Base-by-base conservation (phyloP, 2,329 filamentous ascomycete genomes). In the Aspergillus caelatus region DNA sequence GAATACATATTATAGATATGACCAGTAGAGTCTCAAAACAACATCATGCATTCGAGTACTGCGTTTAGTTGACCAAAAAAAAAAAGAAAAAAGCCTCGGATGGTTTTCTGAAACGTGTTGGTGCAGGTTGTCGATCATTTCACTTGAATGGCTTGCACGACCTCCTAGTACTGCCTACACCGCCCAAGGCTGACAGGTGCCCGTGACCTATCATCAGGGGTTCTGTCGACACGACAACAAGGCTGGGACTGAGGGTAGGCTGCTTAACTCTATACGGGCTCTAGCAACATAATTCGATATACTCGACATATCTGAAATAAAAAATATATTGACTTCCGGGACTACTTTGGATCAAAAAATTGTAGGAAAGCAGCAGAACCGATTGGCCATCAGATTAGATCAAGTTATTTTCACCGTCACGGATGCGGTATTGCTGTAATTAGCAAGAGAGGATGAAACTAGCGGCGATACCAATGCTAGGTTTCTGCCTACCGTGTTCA, bases 301-400 rank as follows among this genome's bases (percentile, higher is more conserved):
- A 16, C 28, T 28, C 8, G 7, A 16, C 46, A 26, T 16, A n/a
- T 50, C 8, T 50, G 4, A n/a, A n/a, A 34, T 32, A 52, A 19
- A 26, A 30, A 3, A 1, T 34, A 11, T 52, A 8, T 32, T n/a
- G 19, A 14, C 28, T n/a, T 21, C 2, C 16, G n/a, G 32, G 9
- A 26, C 26, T n/a, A n/a, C 11, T 4, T 21, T 16, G 8, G 26
- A 9, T 2, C 9, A 14, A 52, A 52, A 5, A 32, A 10, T 21
- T 2, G 16, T 32, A 52, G 2, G 28, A 28, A 50, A 48, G n/a
- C 45, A 48, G 23, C 19, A 52, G 8, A 3, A 28, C n/a, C 14
- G 39, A 45, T 48, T 52, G 34, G 21, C 71, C 72, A 70, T 86
- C 84, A 85, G 84, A 86, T 86, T 86, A 86, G 84, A 87, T 86